Evolutionary conservation across 331 rosid genomes (phyloP).

Genomic region (Telfairia occidentalis): DNA sequence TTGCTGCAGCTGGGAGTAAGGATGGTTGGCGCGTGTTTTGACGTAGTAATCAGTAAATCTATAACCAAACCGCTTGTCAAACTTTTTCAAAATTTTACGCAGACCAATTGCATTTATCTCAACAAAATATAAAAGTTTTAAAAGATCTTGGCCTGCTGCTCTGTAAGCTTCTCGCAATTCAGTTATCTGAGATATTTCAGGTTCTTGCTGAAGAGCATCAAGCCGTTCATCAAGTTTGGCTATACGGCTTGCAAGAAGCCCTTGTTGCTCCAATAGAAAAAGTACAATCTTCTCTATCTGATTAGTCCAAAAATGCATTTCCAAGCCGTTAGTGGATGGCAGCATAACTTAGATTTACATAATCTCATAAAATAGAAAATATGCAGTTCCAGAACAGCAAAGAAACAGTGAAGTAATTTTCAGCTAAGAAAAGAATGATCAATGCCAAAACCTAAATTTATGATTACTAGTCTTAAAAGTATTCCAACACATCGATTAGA

Average conservation of each 20-base stretch:
- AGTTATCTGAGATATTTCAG: constrained; percentile 50
- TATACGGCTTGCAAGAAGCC: constrained; percentile 72
- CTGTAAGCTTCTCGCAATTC: constrained; percentile 70
- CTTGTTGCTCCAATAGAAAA: constrained; percentile 94
- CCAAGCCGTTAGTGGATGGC: not conserved
- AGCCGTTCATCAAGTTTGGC: constrained; percentile 55
- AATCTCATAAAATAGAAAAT: not conserved
- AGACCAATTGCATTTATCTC: constrained; percentile 87
- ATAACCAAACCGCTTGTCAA: constrained; percentile 87
- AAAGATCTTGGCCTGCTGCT: constrained; percentile 67
- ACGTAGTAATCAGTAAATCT: constrained; percentile 86
- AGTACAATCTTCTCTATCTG: constrained; percentile 93
- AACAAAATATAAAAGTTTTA: constrained; percentile 68
- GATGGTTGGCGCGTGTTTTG: constrained; percentile 91
- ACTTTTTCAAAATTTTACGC: constrained; percentile 94
- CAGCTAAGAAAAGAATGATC: not conserved
- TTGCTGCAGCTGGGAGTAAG: constrained; percentile 95
- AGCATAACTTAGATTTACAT: not conserved
- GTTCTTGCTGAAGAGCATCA: constrained; percentile 52
- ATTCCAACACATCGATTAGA: not conserved
- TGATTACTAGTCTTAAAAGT: not conserved
- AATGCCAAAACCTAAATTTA: not conserved
- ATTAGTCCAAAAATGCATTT: constrained; percentile 12
- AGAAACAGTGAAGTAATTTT: not conserved
- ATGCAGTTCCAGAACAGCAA: not conserved